A percentile compares a stretch with the other conserved stretches of the same genome.
Conservation (phyloP, 225 moss, liverwort and hornwort genomes). For the Pseudoscleropodium purum region DNA sequence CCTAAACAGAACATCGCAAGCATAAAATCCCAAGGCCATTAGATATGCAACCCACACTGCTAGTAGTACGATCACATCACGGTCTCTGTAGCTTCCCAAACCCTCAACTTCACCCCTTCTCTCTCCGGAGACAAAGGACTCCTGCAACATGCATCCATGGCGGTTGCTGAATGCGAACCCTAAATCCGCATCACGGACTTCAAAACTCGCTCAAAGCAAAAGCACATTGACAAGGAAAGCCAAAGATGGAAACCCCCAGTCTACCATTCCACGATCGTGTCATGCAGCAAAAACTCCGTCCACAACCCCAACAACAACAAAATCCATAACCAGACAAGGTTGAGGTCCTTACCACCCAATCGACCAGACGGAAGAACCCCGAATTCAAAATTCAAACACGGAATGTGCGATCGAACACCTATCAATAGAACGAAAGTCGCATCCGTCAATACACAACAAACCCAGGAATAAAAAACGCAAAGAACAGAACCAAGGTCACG, state of each 20-base stretch:
- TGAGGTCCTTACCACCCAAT: background rate
- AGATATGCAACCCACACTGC: background rate
- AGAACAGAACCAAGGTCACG: background rate
- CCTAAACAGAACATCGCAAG: background rate
- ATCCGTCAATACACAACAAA: background rate
- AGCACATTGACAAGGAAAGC: background rate
- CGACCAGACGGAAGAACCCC: background rate
- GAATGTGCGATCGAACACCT: background rate
- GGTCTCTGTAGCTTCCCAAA: background rate
- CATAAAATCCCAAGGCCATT: background rate
- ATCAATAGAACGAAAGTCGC: background rate
- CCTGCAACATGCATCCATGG: background rate
- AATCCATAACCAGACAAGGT: background rate
- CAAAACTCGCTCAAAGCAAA: background rate
- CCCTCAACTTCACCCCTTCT: background rate
- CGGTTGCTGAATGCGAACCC: background rate
- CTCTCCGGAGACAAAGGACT: background rate
- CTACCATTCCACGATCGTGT: background rate
- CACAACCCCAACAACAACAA: background rate
- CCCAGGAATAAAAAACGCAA: background rate
- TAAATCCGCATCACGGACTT: background rate
- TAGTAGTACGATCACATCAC: background rate
- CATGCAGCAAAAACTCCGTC: background rate
- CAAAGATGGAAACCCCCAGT: background rate
- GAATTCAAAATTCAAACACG: background rate